Evolutionary conservation across 2,329 filamentous ascomycete genomes (phyloP).

Genomic region (Colletotrichum sp.): DNA sequence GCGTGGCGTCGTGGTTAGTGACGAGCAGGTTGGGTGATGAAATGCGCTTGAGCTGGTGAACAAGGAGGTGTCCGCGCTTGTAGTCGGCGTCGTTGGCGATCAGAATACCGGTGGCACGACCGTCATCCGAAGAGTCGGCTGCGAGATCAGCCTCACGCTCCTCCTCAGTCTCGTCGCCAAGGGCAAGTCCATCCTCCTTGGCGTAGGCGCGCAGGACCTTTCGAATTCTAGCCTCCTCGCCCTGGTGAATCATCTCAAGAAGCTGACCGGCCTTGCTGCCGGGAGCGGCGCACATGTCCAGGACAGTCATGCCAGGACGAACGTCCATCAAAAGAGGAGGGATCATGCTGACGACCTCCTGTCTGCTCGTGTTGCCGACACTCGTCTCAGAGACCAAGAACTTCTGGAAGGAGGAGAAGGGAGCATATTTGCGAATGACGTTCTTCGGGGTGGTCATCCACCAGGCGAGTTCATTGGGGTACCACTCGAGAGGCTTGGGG

Average conservation of each 20-base stretch:
- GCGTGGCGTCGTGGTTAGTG: slow-evolving; percentile 96
- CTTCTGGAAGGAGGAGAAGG: slow-evolving; percentile 95
- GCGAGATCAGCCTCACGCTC: slow-evolving; percentile 58
- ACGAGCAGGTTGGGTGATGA: slow-evolving; percentile 97
- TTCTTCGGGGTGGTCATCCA: slow-evolving; percentile 98
- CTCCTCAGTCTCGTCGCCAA: slow-evolving; percentile 51
- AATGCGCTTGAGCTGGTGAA: slow-evolving; percentile 96
- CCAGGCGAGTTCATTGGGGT: slow-evolving; percentile 94
- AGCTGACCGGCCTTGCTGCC: slow-evolving; percentile 97
- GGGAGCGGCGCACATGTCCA: slow-evolving; percentile 96
- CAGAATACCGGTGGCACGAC: slow-evolving; percentile 87
- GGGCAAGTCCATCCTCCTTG: slow-evolving; percentile 62
- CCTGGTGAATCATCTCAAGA: slow-evolving; percentile 90
- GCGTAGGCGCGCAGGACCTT: slow-evolving; percentile 71
- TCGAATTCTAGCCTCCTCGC: slow-evolving; percentile 86
- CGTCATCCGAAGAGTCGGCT: slow-evolving; percentile 73
- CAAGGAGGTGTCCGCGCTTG: slow-evolving; percentile 94
- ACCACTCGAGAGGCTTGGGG: slow-evolving; percentile 85
- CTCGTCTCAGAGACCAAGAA: slow-evolving; percentile 97
- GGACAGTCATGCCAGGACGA: slow-evolving; percentile 86
- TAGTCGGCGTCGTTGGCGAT: slow-evolving; percentile 98
- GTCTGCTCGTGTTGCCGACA: slow-evolving; percentile 95
- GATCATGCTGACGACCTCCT: slow-evolving; percentile 99
- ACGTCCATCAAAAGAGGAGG: slow-evolving; percentile 93
- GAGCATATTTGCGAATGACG: slow-evolving; percentile 89